Conservation (phyloP, 176 grass and related monocot species). For the Pharus latifolius region DNA sequence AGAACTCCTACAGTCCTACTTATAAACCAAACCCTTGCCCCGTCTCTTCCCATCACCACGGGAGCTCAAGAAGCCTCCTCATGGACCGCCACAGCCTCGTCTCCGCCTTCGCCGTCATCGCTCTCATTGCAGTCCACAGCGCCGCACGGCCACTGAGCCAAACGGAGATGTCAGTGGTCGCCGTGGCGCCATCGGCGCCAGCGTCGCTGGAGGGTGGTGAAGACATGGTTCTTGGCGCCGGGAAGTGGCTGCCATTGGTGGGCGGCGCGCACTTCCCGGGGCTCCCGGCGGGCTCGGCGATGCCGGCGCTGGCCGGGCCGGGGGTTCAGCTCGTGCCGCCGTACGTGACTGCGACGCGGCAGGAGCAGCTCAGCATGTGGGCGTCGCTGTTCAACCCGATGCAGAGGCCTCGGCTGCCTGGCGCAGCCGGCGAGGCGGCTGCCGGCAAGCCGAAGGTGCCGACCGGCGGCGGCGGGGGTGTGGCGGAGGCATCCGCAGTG, state of each 20-base stretch:
- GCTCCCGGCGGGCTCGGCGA: neutral
- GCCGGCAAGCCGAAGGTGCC: neutral
- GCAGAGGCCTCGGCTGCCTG: slow-evolving; percentile 18
- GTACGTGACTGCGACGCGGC: slow-evolving; percentile 27
- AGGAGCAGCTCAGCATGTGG: slow-evolving; percentile 49
- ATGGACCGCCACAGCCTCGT: neutral
- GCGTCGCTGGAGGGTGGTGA: slow-evolving; percentile 3
- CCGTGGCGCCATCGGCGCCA: neutral
- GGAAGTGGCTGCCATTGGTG: slow-evolving; percentile 26
- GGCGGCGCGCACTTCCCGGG: slow-evolving; percentile 24
- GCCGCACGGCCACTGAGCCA: neutral
- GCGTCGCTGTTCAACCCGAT: slow-evolving; percentile 48
- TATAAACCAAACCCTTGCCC: too few relatives aligned
- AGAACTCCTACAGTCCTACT: neutral
- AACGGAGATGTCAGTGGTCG: neutral
- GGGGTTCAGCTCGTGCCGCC: slow-evolving; percentile 22
- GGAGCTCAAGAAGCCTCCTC: too few relatives aligned
- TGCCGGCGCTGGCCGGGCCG: slow-evolving; percentile 5
- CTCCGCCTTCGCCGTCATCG: too few relatives aligned
- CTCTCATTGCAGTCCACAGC: too few relatives aligned
- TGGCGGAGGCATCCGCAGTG: slow-evolving; percentile 7
- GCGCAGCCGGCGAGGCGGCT: neutral
- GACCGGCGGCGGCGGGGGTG: slow-evolving; percentile 3
- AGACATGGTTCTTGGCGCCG: neutral
- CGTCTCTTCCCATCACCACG: too few relatives aligned